Evolutionary conservation across 768 basidiomycete species (phyloP), one percentile per base, ranked within the genome.

Genomic region (Gautieria morchelliformis): DNA sequence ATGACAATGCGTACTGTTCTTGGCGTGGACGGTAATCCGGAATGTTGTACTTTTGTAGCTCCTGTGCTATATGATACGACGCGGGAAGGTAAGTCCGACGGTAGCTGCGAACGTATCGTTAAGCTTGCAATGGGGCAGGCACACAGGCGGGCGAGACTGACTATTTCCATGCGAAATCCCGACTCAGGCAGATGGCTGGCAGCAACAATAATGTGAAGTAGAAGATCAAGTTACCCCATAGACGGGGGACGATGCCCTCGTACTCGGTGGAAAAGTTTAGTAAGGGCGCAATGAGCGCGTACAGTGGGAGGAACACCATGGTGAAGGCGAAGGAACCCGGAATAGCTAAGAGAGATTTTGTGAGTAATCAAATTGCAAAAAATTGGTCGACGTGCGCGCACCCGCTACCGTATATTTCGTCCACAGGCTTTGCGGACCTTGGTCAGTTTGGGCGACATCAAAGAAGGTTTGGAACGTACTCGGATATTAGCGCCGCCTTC

Each of bases 111-210:
- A 20, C n/a, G 17, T 56, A 5, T 41, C 58, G 37, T 46, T 35
- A 57, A 59, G 40, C 68, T 53, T 35, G 56, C 37, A 47, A 42
- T 49, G 42, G 51, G 11, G 30, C 22, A 53, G 12, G 24, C 22
- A 53, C 3, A 44, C n/a, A 48, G 53, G 20, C 5, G 22, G 49
- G 33, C 8, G 46, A 19, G 17, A 79, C 91, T 68, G 64, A 93
- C 91, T 97, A 96, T 81, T 97, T 98, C 96, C 96, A 99, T 0
- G 79, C 85, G 60, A 94, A 87, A 69, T 99, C 96, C 37, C 96
- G 79, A 3, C 79, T 72, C 40, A 99, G 80, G 63, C 93, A 93
- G 61, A 96, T 71, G 27, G 87, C 75, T 0, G 96, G 96, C 32
- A 97, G 74, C 10, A 94, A 74, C 2, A 98, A 62, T 44, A 98